Conservation (phyloP, 2,329 filamentous ascomycete species). For the Fusarium sp. region DNA sequence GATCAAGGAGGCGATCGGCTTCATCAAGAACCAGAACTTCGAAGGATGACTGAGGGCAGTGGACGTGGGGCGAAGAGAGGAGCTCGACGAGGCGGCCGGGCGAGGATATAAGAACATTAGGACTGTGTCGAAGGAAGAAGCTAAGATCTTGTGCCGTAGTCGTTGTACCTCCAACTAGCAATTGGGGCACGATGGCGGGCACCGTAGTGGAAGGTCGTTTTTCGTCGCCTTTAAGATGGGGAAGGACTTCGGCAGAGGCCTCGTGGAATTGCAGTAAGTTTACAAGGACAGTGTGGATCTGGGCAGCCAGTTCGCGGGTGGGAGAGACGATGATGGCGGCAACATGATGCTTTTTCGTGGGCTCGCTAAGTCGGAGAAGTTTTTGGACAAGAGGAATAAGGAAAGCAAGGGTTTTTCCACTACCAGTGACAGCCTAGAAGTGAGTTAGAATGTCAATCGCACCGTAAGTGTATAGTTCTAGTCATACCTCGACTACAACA, state of each 20-base stretch:
- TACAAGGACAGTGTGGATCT: constrained; percentile 85
- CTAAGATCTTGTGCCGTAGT: constrained; percentile 89
- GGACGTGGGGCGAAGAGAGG: constrained; percentile 85
- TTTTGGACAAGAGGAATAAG: constrained; percentile 86
- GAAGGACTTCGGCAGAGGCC: constrained; percentile 76
- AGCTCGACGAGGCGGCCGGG: constrained; percentile 91
- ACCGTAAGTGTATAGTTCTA: fast-evolving
- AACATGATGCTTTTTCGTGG: constrained; percentile 89
- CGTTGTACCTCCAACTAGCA: constrained; percentile 83
- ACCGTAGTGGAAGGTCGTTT: constrained; percentile 62
- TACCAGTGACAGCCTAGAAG: constrained; percentile 82
- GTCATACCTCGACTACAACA: constrained; percentile 82
- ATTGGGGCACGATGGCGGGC: constrained; percentile 80
- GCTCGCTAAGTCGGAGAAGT: constrained; percentile 81
- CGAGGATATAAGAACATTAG: constrained; percentile 90
- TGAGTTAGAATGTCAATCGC: background rate
- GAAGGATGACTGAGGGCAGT: constrained; percentile 88
- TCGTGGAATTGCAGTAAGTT: constrained; percentile 85
- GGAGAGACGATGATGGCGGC: constrained; percentile 93
- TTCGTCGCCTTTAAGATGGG: constrained; percentile 65
- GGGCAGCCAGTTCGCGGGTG: constrained; percentile 87
- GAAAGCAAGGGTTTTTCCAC: constrained; percentile 90
- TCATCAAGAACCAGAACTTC: constrained; percentile 95
- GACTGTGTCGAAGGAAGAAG: constrained; percentile 83
- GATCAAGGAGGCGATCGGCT: constrained; percentile 89